These are phyloP conservation scores for Naganishia vishniacii DNA, from an alignment of 768 basidiomycete species.

Conservation along the genomic window DNA sequence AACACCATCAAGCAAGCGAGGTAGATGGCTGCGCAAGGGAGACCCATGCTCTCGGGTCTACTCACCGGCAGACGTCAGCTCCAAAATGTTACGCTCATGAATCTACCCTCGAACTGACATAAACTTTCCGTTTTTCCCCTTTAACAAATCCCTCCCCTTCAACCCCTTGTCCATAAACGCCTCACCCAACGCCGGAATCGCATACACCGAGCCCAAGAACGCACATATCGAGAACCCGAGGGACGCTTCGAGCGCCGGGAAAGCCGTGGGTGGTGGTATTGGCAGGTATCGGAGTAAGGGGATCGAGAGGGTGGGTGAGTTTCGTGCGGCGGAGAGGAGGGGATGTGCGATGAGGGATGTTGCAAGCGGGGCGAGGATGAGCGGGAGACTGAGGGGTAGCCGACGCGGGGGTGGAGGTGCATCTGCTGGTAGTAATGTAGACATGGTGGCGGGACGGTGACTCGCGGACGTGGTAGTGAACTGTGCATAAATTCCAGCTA, in stretches of 20 bases:
- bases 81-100: no score
- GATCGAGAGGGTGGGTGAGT: conserved; percentile 23
- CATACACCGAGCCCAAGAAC: conserved; percentile 65
- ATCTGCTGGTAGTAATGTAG: neutral
- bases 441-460: neutral
- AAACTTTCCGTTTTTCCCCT: conserved; percentile 53
- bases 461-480: no score
- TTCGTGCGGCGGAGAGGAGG: conserved; percentile 33
- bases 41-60: conserved; percentile 90
- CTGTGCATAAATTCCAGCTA: no score
- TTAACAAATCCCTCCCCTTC: conserved; percentile 79
- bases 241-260: conserved; percentile 61
- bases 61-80: no score
- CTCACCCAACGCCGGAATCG: conserved; percentile 76
- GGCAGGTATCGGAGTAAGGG: conserved; percentile 20
- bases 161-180: conserved; percentile 75
- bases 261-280: conserved; percentile 33
- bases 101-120: conserved; percentile 24
- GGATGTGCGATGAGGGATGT: conserved; percentile 40
- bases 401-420: neutral
- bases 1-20: conserved; percentile 81
- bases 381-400: neutral
- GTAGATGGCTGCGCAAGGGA: conserved; percentile 84
- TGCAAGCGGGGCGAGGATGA: conserved; percentile 38
- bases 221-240: conserved; percentile 80